Evolutionary conservation across 805 yeast genomes (phyloP).

Genomic region (Sugiyamaella americana): DNA sequence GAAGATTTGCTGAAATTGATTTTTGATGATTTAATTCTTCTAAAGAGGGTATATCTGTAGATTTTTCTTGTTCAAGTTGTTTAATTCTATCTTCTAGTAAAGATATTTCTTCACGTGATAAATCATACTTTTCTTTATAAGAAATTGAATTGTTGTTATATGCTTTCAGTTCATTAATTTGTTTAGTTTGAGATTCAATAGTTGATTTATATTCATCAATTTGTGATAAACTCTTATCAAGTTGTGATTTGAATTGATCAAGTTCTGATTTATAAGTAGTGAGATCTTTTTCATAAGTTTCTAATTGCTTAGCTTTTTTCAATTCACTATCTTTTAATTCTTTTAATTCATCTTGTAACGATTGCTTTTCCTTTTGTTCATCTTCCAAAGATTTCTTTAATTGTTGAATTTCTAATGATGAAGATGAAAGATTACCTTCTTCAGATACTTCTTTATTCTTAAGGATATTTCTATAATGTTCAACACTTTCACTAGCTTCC

Average conservation of each 20-base stretch:
- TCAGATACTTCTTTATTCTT: not conserved
- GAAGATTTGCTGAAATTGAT: conserved; percentile 19
- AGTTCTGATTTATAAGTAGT: not conserved
- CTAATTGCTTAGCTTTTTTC: not conserved
- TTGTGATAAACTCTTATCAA: too few species aligned
- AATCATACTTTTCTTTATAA: too few species aligned
- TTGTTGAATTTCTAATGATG: not conserved
- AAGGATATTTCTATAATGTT: conserved; percentile 9
- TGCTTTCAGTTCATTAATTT: too few species aligned
- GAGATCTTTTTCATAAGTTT: not conserved
- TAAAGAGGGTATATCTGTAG: too few species aligned
- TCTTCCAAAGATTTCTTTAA: not conserved
- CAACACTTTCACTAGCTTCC: conserved; percentile 17
- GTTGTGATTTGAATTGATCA: not conserved
- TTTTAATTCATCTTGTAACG: conserved; percentile 1
- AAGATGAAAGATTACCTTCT: not conserved
- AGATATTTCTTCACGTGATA: not conserved
- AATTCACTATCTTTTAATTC: not conserved
- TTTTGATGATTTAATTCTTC: not conserved
- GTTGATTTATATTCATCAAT: too few species aligned
- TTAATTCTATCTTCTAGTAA: not conserved
- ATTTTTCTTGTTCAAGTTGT: not conserved
- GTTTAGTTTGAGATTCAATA: too few species aligned
- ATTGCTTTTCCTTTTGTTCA: not conserved
- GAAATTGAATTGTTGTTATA: too few species aligned